Evolutionary conservation across 129 eudicot genomes (phyloP).

Genomic region (Daucus carota): DNA sequence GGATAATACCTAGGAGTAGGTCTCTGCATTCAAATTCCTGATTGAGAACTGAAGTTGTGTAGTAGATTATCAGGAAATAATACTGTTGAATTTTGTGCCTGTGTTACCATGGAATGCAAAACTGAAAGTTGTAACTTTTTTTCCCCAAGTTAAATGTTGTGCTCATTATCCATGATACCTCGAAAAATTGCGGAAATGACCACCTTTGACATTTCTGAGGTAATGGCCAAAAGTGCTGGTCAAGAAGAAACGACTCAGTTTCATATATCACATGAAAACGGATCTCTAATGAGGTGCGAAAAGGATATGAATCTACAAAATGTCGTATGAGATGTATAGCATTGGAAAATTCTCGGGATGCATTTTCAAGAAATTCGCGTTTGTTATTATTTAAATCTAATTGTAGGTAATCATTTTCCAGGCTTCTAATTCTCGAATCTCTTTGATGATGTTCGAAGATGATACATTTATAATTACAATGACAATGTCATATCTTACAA

Average conservation of each 20-base stretch:
- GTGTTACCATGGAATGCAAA: not conserved
- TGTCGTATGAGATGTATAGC: not conserved
- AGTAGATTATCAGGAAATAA: not conserved
- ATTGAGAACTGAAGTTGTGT: not conserved
- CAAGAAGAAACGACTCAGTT: not conserved
- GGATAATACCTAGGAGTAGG: not conserved
- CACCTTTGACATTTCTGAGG: not conserved
- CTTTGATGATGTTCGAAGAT: not conserved
- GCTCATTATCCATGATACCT: not conserved
- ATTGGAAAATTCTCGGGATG: too few relatives aligned
- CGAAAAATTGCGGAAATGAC: not conserved
- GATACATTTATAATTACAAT: not conserved
- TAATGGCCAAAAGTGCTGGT: not conserved
- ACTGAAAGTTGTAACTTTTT: not conserved
- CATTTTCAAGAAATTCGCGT: too few relatives aligned
- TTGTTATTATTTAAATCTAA: too few relatives aligned
- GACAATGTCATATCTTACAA: not conserved
- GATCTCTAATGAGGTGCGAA: not conserved
- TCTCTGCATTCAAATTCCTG: not conserved
- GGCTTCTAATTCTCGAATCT: not conserved
- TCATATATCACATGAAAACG: not conserved
- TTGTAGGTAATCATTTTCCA: not conserved
- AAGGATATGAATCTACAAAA: not conserved
- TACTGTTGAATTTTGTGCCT: not conserved
- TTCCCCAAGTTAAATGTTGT: not conserved